A percentile compares a stretch with the other conserved stretches of the same genome.
Conservation (phyloP, 2,329 filamentous ascomycete genomes). For the Thelonectria blattea region DNA sequence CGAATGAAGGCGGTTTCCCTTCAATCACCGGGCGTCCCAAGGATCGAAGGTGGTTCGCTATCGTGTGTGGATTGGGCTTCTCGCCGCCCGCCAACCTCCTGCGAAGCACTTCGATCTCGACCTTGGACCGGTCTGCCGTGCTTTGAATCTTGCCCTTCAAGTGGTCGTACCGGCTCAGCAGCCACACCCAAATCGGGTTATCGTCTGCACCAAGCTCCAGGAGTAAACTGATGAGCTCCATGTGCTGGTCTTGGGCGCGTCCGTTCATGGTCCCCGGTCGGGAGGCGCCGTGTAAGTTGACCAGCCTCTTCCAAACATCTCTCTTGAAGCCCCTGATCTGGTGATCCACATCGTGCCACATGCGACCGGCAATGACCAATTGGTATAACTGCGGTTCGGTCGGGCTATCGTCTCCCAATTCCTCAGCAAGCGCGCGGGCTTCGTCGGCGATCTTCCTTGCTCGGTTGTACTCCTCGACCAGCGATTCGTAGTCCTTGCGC, state of each 20-base stretch:
- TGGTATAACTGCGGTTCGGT: slow-evolving; percentile 84
- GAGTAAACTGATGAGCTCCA: slow-evolving; percentile 87
- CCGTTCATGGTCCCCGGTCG: slow-evolving; percentile 55
- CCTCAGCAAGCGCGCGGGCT: slow-evolving; percentile 71
- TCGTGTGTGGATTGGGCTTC: slow-evolving; percentile 70
- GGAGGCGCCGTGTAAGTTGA: slow-evolving; percentile 66
- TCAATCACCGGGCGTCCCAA: slow-evolving; percentile 71
- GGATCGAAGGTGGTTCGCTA: slow-evolving; percentile 78
- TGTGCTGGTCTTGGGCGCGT: slow-evolving; percentile 78
- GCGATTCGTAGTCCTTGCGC: slow-evolving; percentile 84
- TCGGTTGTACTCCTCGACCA: slow-evolving; percentile 85
- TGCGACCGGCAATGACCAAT: slow-evolving; percentile 84
- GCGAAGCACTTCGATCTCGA: slow-evolving; percentile 91
- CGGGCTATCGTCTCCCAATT: slow-evolving; percentile 60
- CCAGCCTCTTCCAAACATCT: slow-evolving; percentile 84
- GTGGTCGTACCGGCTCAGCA: slow-evolving; percentile 86
- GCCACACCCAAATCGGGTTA: slow-evolving; percentile 96
- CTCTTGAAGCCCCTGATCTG: slow-evolving; percentile 88
- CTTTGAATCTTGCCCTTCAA: slow-evolving; percentile 84
- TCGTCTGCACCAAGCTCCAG: slow-evolving; percentile 95
- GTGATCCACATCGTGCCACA: slow-evolving; percentile 93
- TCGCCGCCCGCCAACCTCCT: slow-evolving; percentile 78
- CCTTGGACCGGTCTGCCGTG: slow-evolving; percentile 82
- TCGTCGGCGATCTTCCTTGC: slow-evolving; percentile 85
- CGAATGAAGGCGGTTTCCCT: slow-evolving; percentile 68